Base-by-base conservation (phyloP, 352 stramenopile genomes). In the Lagenidium sp. region DNA sequence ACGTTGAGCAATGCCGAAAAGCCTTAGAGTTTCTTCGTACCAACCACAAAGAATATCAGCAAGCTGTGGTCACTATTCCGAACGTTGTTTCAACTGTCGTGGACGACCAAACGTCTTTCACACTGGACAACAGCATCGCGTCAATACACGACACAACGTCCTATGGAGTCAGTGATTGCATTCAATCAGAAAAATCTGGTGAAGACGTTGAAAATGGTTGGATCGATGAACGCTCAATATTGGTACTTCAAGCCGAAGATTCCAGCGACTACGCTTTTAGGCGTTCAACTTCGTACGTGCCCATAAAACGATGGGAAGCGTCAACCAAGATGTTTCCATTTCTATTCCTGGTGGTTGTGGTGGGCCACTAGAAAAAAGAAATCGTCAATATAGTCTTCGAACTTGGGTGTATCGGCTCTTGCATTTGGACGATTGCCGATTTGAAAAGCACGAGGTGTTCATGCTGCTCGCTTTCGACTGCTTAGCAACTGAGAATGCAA, bases 371-470 rank as follows among this genome's bases (percentile, higher is more conserved):
- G 34, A 39, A 16, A 13, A 13, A 16, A 13, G 34, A 7, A 39
- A 16, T 19, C 34, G 21, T 13, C 34, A 39, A 16, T 39, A 39
- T 18, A 39, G 34, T 18, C 34, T 39, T 18, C 34, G n/a, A 7
- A 39, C 34, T 6, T 39, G 34, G 34, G 34, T 39, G n/a, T 21
- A 39, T 39, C 34, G 34, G 7, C 21, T 13, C 34, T 39, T 39
- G 34, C 34, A 18, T 18, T 18, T 39, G 8, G 15, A 39, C 34
- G 34, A 18, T 7, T 21, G 21, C 21, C 34, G 34, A 16, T 39
- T 39, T 18, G 34, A 39, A 16, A 10, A 18, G n/a, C 34, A 39
- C 34, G 34, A 39, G 21, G 34, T 39, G n/a, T 39, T 39, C n/a
- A 10, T 39, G 6, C 34, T 39, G 8, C n/a, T 39, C 7, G 34